phyloP scores from a whole-genome alignment of 1,139 yeast species.

The Yamadazyma aaseri region DNA sequence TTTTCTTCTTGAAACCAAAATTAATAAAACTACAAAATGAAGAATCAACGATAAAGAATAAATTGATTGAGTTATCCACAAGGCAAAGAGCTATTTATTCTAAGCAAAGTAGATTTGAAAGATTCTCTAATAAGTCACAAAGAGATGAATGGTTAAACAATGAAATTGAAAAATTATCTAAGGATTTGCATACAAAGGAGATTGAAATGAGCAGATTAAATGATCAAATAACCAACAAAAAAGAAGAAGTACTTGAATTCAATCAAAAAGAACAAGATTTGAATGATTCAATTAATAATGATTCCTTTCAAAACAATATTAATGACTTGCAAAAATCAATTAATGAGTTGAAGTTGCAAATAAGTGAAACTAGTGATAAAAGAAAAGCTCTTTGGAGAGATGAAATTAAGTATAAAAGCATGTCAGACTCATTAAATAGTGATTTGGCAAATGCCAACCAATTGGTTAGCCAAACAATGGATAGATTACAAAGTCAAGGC shows the following conservation, averaged over 20 bases:
- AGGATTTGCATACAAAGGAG: conserved; percentile 19
- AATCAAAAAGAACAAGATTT: conserved; percentile 43
- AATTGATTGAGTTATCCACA: conserved; percentile 45
- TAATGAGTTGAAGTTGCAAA: conserved; percentile 35
- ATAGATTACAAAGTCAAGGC: conserved; percentile 67
- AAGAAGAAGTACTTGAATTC: conserved; percentile 20
- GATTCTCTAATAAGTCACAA: conserved; percentile 54
- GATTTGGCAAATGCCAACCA: conserved; percentile 60
- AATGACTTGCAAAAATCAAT: conserved; percentile 33
- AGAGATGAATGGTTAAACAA: conserved; percentile 69
- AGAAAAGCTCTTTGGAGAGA: conserved; percentile 79
- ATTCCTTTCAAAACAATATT: conserved; percentile 20
- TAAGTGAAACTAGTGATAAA: conserved; percentile 55
- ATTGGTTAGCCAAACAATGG: conserved; percentile 69
- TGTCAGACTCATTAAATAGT: conserved; percentile 53
- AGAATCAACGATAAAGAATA: conserved; percentile 41
- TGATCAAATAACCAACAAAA: conserved; percentile 19
- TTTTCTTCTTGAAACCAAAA: conserved; percentile 37
- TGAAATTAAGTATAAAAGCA: conserved; percentile 61
- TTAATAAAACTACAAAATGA: conserved; percentile 35
- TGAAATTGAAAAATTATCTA: conserved; percentile 25
- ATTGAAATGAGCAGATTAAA: conserved; percentile 22
- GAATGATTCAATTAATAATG: conserved; percentile 26
- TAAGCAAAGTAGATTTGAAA: conserved; percentile 70
- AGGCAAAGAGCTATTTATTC: conserved; percentile 65